phyloP scores from a whole-genome alignment of 163 green algal genomes.

The Scenedesmus sp. region DNA sequence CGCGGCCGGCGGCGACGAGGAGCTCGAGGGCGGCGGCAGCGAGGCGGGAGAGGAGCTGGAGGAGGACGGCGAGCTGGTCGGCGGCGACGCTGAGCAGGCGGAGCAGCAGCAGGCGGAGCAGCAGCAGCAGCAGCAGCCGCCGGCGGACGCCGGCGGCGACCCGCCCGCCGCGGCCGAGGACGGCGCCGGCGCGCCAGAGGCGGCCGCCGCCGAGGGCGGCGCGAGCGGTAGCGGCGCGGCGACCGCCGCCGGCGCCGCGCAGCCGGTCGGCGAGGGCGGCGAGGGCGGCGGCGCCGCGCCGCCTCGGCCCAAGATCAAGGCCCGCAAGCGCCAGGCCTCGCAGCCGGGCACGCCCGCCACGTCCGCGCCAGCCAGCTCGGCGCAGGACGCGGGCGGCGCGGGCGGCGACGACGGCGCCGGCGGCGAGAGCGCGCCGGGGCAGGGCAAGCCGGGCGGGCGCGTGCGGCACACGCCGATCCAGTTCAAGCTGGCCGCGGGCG shows the following conservation, averaged over 20 bases:
- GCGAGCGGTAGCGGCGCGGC: no score
- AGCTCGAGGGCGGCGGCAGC: background rate
- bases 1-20: background rate
- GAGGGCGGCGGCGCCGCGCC: no score
- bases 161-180: background rate
- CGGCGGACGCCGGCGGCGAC: background rate
- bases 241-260: no score
- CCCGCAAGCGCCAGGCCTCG: background rate
- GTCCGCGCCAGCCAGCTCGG: background rate
- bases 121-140: background rate
- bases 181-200: no score
- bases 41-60: background rate
- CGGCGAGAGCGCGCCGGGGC: no score
- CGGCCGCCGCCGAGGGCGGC: no score
- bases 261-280: no score
- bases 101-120: background rate
- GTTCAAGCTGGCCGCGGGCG: background rate
- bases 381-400: background rate
- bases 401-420: background rate
- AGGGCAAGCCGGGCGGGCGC: no score
- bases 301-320: background rate
- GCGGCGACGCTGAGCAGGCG: background rate
- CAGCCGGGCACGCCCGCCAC: no score
- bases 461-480: conserved; percentile 6
- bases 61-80: background rate